Evolutionary conservation across 768 basidiomycete genomes (phyloP).

Genomic region (Agrocybe pediades): DNA sequence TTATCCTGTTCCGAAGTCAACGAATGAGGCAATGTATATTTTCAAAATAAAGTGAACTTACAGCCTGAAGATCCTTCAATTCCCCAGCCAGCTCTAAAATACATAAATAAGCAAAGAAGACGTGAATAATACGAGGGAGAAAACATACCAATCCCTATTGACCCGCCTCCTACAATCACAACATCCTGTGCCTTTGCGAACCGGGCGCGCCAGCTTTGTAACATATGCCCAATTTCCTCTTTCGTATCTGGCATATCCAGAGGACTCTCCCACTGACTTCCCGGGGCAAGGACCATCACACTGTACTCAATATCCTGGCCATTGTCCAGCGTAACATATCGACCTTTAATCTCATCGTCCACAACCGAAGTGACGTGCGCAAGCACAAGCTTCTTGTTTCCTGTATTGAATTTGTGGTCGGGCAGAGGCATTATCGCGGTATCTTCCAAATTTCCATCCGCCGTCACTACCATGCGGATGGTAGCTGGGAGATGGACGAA

Average conservation of each 20-base stretch:
- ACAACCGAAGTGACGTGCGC: background rate
- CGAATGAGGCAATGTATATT: background rate
- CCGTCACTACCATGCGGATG: conserved; percentile 48
- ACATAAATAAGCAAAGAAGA: background rate
- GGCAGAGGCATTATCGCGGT: conserved; percentile 44
- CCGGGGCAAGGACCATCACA: conserved; percentile 61
- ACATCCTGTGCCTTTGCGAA: conserved; percentile 41
- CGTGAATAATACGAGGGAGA: background rate
- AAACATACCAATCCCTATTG: conserved; percentile 47
- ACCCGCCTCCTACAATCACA: conserved; percentile 57
- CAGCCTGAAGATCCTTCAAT: conserved; percentile 42
- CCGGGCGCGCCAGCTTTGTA: conserved; percentile 29
- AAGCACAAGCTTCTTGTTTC: background rate
- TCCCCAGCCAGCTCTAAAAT: conserved; percentile 42
- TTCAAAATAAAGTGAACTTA: conserved; percentile 19
- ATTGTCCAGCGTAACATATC: background rate
- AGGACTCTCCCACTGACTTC: conserved; percentile 53
- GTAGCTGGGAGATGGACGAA: conserved; percentile 45
- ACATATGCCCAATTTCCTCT: conserved; percentile 22
- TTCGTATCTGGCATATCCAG: conserved; percentile 41
- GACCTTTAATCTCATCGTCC: conserved; percentile 2
- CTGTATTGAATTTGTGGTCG: conserved; percentile 38
- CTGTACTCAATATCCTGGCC: conserved; percentile 8
- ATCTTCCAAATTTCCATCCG: conserved; percentile 32
- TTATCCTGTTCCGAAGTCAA: conserved; percentile 33